Base-by-base conservation (phyloP, 306 rosid genomes). In the Vachellia pachyceras region DNA sequence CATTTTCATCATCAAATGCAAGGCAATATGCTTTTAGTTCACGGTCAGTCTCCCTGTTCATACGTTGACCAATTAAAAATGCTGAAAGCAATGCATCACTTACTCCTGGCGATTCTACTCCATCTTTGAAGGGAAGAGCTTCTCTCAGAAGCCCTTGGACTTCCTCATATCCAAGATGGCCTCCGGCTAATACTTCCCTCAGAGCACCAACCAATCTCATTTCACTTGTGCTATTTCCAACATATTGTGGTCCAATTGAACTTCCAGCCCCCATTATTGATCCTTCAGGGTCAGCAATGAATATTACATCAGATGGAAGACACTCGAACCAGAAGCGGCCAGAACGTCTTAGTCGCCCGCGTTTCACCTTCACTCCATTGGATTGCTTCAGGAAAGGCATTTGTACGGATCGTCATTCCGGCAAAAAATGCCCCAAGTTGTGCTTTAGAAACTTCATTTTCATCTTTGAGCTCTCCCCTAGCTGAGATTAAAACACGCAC, bases 331-430 rank as follows among this genome's bases (percentile, higher is more conserved):
- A 95, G 90, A 44, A 89, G 88, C 6, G 99, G 99, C 98, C 99
- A 95, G 80, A 88, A 91, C 33, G 64, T 85, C 81, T 89, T 74
- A 92, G 93, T 88, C 10, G 99, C 98, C 39, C 82, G 83, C n/a
- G 73, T 90, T 88, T 95, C 99, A 75, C 99, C 99, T 72, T 93
- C 97, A 80, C 99, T 95, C 99, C 99, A 95, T 54, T 95, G 99
- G 13, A 98, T 95, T 18, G 90, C 94, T 79, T 95, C 98, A 1
- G 98, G 98, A 77, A 95, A 95, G 41, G 90, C 89, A 79, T 95
- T 95, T 0, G 96, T 94, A 17, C 99, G 97, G 76, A 95, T 95
- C 3, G 97, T 89, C 99, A 95, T 95, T 14, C 85, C 99, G 10
- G 96, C 94, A 25, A 95, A 95, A 80, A 91, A 95, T n/a, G 99